phyloP scores from a whole-genome alignment of 140 eudicot genomes.

The Anethum foeniculum region DNA sequence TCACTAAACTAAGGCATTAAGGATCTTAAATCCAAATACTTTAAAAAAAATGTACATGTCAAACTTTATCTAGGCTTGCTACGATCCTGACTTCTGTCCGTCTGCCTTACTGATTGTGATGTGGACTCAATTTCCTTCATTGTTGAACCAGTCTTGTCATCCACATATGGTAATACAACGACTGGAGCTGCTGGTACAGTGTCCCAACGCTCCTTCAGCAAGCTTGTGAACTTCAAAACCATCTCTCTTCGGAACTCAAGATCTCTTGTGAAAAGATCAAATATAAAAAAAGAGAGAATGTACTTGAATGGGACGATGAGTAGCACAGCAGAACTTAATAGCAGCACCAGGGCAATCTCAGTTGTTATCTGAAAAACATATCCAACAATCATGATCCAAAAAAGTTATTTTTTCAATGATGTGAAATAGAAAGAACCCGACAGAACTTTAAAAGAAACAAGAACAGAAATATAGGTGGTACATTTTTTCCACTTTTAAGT shows the following conservation, averaged over 20 bases:
- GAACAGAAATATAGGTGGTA: neutral
- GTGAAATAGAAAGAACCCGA: neutral
- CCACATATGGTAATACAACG: constrained; percentile 58
- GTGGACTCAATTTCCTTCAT: constrained; percentile 20
- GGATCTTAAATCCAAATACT: neutral
- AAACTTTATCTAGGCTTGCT: constrained; percentile 18
- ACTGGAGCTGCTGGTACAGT: constrained; percentile 85
- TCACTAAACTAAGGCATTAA: neutral
- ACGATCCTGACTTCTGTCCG: constrained; percentile 16
- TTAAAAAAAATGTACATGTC: neutral
- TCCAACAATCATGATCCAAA: neutral
- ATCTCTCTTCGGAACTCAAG: constrained; percentile 56
- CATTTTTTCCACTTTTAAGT: neutral
- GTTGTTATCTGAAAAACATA: constrained; percentile 58
- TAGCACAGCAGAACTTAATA: constrained; percentile 52
- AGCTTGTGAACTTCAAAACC: constrained; percentile 43
- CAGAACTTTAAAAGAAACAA: neutral
- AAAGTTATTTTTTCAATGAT: too few species aligned
- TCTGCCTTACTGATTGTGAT: constrained; percentile 26
- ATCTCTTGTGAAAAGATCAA: constrained; percentile 82
- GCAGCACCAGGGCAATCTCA: constrained; percentile 78
- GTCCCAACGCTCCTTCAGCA: constrained; percentile 85
- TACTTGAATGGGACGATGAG: constrained; percentile 77
- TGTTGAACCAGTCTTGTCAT: constrained; percentile 19
- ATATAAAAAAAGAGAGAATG: constrained; percentile 40